These are phyloP conservation scores for Glycine tomentella DNA, from an alignment of 306 rosid species.

Conservation along the genomic window DNA sequence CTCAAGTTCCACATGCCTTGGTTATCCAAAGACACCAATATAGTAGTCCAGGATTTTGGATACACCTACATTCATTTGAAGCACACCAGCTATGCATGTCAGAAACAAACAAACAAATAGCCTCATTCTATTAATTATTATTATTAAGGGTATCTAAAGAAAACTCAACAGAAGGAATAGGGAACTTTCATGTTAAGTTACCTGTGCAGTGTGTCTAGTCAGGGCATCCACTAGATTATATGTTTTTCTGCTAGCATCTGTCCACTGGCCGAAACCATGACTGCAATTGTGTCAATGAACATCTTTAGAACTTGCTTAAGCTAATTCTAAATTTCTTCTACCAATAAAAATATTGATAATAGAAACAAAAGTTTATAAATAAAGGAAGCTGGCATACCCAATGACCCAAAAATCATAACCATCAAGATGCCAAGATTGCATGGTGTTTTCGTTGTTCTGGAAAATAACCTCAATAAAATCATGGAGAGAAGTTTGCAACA, in stretches of 20 bases:
- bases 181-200: slow-evolving; percentile 37
- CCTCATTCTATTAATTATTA: background rate
- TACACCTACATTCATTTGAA: slow-evolving; percentile 66
- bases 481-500: slow-evolving; percentile 66
- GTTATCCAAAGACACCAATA: slow-evolving; percentile 91
- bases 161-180: background rate
- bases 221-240: slow-evolving; percentile 87
- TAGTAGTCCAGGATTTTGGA: slow-evolving; percentile 88
- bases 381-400: slow-evolving; percentile 66
- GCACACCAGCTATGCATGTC: background rate
- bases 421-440: slow-evolving; percentile 95
- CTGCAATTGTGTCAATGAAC: slow-evolving; percentile 57
- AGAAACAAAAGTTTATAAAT: background rate
- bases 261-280: slow-evolving; percentile 81
- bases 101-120: slow-evolving; percentile 19
- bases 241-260: slow-evolving; percentile 60
- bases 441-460: slow-evolving; percentile 78
- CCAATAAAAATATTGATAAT: slow-evolving; percentile 6
- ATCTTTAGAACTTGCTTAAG: slow-evolving; percentile 8
- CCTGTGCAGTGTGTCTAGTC: slow-evolving; percentile 97
- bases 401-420: slow-evolving; percentile 97
- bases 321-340: slow-evolving; percentile 27
- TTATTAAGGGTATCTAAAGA: background rate
- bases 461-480: slow-evolving; percentile 88
- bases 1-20: slow-evolving; percentile 99